These are phyloP conservation scores for Diaporthe caulivora DNA, from an alignment of 2,329 filamentous ascomycete species.

Conservation along the genomic window DNA sequence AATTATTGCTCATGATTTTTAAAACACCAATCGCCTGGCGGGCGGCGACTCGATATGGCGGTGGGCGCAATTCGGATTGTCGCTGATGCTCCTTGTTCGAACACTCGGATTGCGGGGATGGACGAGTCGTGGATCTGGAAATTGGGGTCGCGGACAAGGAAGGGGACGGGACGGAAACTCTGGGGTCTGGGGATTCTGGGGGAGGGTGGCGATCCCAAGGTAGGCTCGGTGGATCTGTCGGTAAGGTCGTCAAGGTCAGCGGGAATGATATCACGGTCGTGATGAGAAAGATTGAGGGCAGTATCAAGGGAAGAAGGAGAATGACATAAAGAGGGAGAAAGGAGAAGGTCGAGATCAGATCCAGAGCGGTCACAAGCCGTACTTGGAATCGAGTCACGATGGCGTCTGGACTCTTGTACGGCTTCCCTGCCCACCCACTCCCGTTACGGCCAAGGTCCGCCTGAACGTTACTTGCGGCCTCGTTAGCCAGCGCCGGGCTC, in stretches of 20 bases:
- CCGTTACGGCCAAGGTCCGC: conserved; percentile 31
- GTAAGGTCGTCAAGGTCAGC: conserved; percentile 13
- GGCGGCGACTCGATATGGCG: not conserved
- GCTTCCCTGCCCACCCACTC: conserved; percentile 13
- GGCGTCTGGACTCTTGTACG: conserved; percentile 32
- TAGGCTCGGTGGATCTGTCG: conserved; percentile 12
- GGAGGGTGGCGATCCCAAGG: conserved; percentile 4
- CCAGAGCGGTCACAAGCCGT: conserved; percentile 29
- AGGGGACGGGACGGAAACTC: conserved; percentile 5
- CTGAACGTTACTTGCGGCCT: conserved; percentile 4
- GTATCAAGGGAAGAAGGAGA: not conserved
- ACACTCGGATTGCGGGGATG: conserved; percentile 23
- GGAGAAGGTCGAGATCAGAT: not conserved
- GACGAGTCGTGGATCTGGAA: conserved; percentile 21
- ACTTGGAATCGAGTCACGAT: conserved; percentile 37
- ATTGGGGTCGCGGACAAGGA: conserved; percentile 34
- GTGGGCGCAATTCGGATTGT: conserved; percentile 6
- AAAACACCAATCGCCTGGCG: conserved; percentile 6
- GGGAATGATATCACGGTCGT: not conserved
- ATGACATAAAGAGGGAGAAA: not conserved
- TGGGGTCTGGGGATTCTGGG: conserved; percentile 16
- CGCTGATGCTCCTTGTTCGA: conserved; percentile 5
- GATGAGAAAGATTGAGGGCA: not conserved
- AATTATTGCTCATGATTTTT: conserved; percentile 21
- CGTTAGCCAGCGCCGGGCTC: conserved; percentile 17